Evolutionary conservation across 2,329 filamentous ascomycete genomes (phyloP), one percentile per base, ranked within the genome.

Genomic region (Myriosclerotinia duriaeana): DNA sequence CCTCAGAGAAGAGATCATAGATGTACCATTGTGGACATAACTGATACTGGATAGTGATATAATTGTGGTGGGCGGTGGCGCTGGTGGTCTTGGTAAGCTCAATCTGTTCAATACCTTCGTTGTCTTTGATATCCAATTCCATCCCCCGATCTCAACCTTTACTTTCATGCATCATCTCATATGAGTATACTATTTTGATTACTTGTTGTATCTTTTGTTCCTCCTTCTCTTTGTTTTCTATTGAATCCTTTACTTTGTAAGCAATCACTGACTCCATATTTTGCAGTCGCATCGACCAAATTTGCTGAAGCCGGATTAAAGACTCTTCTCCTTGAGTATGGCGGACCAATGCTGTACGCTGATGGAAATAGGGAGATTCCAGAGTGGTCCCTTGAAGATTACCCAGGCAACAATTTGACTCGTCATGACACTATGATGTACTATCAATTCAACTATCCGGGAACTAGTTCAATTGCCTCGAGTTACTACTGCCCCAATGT

Each of bases 301-400:
- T 60, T 60, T 11, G 58, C 58, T 12, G 58, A 60, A 22, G n/a
- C 58, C 15, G 58, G 58, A 60, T 14, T 60, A 34, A 60, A 60
- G 58, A 60, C 58, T 14, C 58, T 60, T 8, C 58, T 60, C 20
- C 58, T 60, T n/a, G 58, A 60, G 42, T 42, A 48, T 46, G 58
- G 58, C 3, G 58, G 58, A 34, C 58, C 58, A 9, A 60, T 60
- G 58, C n/a, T 60, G 17, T 60, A 60, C 58, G 26, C 7, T 22
- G 58, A 60, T 5, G 58, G 58, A 22, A 60, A 60, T 26, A 44
- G 58, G 20, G 58, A 60, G n/a, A 60, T 60, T 17, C 58, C 58
- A 60, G 42, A 60, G n/a, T 60, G 58, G 58, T 11, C 58, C 17
- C 6, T 14, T 11, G 30, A 60, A 17, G 42, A 48, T 36, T 60